A percentile compares a stretch with the other conserved stretches of the same genome.
These are phyloP conservation scores for Leishmania mexicana DNA, from an alignment of 208 protist genomes.

Conservation along the genomic window DNA sequence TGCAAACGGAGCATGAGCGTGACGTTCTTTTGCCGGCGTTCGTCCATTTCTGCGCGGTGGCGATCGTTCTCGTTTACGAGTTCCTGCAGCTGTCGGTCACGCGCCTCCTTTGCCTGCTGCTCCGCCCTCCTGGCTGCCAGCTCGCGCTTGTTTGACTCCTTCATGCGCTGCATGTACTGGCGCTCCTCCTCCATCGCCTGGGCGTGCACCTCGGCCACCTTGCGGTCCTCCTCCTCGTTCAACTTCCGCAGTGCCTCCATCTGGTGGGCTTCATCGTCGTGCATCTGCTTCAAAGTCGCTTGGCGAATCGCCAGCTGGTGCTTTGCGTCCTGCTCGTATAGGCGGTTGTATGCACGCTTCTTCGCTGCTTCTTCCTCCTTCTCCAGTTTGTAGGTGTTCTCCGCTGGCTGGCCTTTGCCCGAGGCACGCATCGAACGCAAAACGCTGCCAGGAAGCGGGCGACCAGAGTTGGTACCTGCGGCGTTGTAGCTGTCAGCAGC, in stretches of 20 bases:
- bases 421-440: constrained; percentile 36
- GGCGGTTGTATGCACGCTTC: constrained; percentile 64
- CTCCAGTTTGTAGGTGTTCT: constrained; percentile 54
- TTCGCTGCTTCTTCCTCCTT: constrained; percentile 57
- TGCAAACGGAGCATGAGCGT: constrained; percentile 57
- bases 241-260: constrained; percentile 45
- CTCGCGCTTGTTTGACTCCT: constrained; percentile 64
- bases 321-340: constrained; percentile 68
- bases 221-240: constrained; percentile 48
- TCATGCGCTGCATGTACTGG: constrained; percentile 67
- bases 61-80: constrained; percentile 56
- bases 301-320: constrained; percentile 65
- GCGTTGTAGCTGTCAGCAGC: constrained; percentile 7
- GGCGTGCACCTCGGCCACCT: constrained; percentile 48
- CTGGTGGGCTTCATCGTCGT: constrained; percentile 54
- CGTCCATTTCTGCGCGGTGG: constrained; percentile 61
- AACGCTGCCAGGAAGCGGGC: constrained; percentile 67
- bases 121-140: constrained; percentile 48
- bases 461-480: constrained; percentile 11
- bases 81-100: constrained; percentile 50
- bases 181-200: constrained; percentile 48
- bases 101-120: constrained; percentile 38
- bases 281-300: constrained; percentile 49
- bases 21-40: constrained; percentile 59
- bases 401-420: constrained; percentile 22